Evolutionary conservation across 805 yeast species (phyloP).

Genomic region (Saccharomycopsis sp.): DNA sequence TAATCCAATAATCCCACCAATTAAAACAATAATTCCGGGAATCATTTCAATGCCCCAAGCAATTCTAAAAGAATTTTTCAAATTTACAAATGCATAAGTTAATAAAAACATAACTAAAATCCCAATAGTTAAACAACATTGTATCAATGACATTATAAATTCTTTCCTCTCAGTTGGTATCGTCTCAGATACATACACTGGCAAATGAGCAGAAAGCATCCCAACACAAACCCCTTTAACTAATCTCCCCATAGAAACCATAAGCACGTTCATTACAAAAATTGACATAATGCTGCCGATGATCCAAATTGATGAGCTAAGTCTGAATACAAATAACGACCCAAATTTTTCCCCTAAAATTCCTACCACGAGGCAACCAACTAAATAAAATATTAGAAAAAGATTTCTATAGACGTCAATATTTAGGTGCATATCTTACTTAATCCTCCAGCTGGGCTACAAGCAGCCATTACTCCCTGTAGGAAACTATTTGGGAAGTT

Average conservation of each 20-base stretch:
- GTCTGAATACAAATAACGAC: conserved; percentile 45
- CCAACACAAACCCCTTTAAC: conserved; percentile 51
- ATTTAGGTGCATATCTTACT: conserved; percentile 17
- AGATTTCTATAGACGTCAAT: not conserved
- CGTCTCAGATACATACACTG: conserved; percentile 49
- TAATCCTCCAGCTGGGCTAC: conserved; percentile 74
- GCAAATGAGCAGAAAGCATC: conserved; percentile 46
- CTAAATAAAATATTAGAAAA: not conserved
- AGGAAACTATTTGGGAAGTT: conserved; percentile 43
- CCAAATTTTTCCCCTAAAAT: conserved; percentile 45
- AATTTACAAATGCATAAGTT: conserved; percentile 38
- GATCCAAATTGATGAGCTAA: conserved; percentile 50
- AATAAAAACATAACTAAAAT: conserved; percentile 49
- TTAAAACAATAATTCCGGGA: conserved; percentile 39
- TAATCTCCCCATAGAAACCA: conserved; percentile 42
- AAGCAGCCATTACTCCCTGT: conserved; percentile 71
- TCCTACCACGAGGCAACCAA: conserved; percentile 33
- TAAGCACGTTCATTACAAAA: conserved; percentile 32
- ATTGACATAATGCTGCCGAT: conserved; percentile 40
- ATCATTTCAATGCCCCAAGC: conserved; percentile 57
- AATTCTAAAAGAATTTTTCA: conserved; percentile 48
- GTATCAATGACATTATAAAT: conserved; percentile 46
- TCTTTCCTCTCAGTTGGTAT: conserved; percentile 43
- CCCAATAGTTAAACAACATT: conserved; percentile 51
- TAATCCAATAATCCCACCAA: conserved; percentile 26